phyloP scores from a whole-genome alignment of 352 stramenopile species.

The Pythium sukuiense region DNA sequence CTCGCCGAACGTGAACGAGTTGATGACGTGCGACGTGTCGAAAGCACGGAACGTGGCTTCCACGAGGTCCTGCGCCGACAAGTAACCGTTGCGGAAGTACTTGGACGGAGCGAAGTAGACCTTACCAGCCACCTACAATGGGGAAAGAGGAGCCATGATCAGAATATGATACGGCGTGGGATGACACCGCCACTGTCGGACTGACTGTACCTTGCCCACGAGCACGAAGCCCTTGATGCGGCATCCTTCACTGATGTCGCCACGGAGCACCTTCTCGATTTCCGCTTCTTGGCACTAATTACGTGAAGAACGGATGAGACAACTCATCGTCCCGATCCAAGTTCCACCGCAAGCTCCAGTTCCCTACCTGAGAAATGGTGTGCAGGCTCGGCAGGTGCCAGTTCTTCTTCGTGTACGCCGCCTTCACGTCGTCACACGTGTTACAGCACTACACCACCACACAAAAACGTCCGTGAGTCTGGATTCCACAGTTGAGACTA shows the following conservation, averaged over 20 bases:
- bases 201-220: slow-evolving; percentile 62
- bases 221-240: slow-evolving; percentile 69
- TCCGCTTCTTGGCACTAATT: slow-evolving; percentile 69
- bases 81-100: slow-evolving; percentile 80
- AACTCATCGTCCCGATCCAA: neutral
- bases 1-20: slow-evolving; percentile 69
- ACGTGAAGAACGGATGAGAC: neutral
- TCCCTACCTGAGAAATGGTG: slow-evolving; percentile 54
- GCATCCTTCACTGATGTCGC: slow-evolving; percentile 77
- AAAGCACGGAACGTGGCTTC: slow-evolving; percentile 33
- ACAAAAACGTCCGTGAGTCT: neutral
- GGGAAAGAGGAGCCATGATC: neutral
- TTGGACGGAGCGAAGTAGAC: slow-evolving; percentile 85
- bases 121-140: slow-evolving; percentile 60
- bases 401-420: slow-evolving; percentile 60
- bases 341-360: neutral
- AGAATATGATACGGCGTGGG: neutral
- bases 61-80: slow-evolving; percentile 28
- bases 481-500: no score
- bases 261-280: slow-evolving; percentile 74
- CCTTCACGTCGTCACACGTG: slow-evolving; percentile 42
- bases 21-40: slow-evolving; percentile 40
- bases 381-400: slow-evolving; percentile 84
- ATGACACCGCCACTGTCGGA: neutral
- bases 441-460: slow-evolving; percentile 23